Conservation (phyloP, 1,139 yeast genomes). For the Nakaseomyces sp. region DNA sequence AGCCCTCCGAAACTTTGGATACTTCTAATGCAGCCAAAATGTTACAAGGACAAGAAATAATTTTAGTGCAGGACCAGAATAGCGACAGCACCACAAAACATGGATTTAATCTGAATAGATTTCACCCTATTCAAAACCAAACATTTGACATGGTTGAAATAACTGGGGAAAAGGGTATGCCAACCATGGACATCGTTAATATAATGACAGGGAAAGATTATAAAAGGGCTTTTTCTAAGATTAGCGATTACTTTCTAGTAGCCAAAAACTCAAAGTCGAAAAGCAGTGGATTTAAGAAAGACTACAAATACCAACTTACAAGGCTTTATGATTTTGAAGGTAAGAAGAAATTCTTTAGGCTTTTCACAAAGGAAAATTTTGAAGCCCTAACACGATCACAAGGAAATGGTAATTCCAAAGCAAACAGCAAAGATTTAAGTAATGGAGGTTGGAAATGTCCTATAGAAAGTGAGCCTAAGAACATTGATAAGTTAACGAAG, state of each 20-base stretch:
- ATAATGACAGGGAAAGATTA: conserved; percentile 47
- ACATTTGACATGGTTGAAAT: conserved; percentile 41
- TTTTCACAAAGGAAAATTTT: conserved; percentile 44
- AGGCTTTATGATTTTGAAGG: conserved; percentile 68
- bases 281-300: conserved; percentile 29
- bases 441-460: neutral
- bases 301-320: conserved; percentile 33
- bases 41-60: conserved; percentile 27
- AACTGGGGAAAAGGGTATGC: conserved; percentile 41
- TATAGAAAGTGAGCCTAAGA: conserved; percentile 5
- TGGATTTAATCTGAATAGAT: conserved; percentile 36
- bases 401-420: conserved; percentile 9
- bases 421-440: neutral
- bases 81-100: conserved; percentile 14
- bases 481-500: conserved; percentile 11
- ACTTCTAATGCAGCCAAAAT: conserved; percentile 29
- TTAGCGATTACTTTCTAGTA: conserved; percentile 41
- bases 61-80: conserved; percentile 22
- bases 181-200: conserved; percentile 46
- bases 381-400: conserved; percentile 20
- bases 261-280: conserved; percentile 32
- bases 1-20: conserved; percentile 25
- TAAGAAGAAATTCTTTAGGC: conserved; percentile 61
- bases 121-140: conserved; percentile 59
- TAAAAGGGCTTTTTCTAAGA: conserved; percentile 41